Base-by-base conservation (phyloP, 2,329 filamentous ascomycete genomes). In the Diaporthe sp. region DNA sequence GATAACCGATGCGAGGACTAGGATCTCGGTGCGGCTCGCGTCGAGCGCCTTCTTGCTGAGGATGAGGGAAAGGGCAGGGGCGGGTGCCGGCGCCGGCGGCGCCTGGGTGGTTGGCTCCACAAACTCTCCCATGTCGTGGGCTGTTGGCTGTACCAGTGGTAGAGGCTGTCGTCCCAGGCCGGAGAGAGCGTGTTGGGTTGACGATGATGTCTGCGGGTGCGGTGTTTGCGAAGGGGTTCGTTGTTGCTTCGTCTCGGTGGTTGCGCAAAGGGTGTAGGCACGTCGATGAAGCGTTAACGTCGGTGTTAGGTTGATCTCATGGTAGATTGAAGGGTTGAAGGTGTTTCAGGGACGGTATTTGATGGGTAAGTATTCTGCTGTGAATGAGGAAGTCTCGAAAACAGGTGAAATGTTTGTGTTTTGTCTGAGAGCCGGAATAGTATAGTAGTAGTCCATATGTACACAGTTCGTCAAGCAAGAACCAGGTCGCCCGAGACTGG, bases 11-110 rank as follows among this genome's bases (percentile, higher is more conserved):
- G 84, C 82, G 37, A 86, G 77, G 37, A 84, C 77, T 51, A 82
- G 70, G 60, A 85, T 83, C 77, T 85, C 83, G 49, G 83, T 74
- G 58, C 80, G 79, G 72, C 77, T 81, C 46, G 80, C 77, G n/a
- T 83, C 80, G 58, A 53, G 53, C 25, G 62, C 51, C 42, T 46
- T 68, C 53, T 71, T 34, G 75, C 44, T n/a, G 49, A 61, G 13
- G 34, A 31, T 25, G 49, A 61, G 37, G 28, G 42, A 49, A 34
- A 73, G 25, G 58, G 60, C 13, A 65, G 58, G 13, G 37, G 37
- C 17, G 58, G 34, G 17, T n/a, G 51, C 13, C 15, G 67, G 37
- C 19, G 75, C 7, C 7, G 62, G 31, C 6, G 39, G 39, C n/a
- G 74, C 19, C 25, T 37, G 49, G 34, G 37, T 75, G 49, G 51